These are phyloP conservation scores for Pezicula carpinea DNA, from an alignment of 2,329 filamentous ascomycete genomes.

Conservation along the genomic window DNA sequence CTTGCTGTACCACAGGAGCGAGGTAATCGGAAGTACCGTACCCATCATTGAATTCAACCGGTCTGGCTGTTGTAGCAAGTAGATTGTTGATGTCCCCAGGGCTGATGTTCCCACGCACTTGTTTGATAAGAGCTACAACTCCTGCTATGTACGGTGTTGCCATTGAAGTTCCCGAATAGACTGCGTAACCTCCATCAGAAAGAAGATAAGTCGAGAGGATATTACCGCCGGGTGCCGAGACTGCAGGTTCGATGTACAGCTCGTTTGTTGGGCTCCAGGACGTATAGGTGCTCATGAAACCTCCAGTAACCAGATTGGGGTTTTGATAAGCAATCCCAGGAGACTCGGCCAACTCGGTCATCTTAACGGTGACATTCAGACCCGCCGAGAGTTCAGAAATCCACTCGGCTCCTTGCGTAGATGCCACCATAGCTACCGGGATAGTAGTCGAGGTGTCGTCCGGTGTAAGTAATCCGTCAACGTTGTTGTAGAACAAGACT, in stretches of 20 bases:
- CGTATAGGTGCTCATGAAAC: conserved; percentile 1
- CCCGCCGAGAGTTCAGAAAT: not conserved
- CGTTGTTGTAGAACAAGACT: conserved; percentile 1
- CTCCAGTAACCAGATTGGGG: conserved; percentile 5
- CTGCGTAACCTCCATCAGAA: conserved; percentile 22
- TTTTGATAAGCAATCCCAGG: not conserved
- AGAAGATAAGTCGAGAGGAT: conserved; percentile 27
- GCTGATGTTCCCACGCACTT: not conserved
- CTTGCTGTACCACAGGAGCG: not conserved
- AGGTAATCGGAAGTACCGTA: not conserved
- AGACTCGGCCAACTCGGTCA: not conserved
- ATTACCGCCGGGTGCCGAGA: conserved; percentile 27
- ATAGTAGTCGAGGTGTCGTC: not conserved
- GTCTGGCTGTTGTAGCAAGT: not conserved
- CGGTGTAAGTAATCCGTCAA: not conserved
- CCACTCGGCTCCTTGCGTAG: not conserved
- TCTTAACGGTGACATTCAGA: not conserved
- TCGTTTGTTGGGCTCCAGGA: conserved; percentile 2
- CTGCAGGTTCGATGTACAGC: conserved; percentile 1
- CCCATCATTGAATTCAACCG: not conserved
- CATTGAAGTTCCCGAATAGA: conserved; percentile 31
- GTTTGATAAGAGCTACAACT: not conserved
- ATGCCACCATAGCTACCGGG: conserved; percentile 1
- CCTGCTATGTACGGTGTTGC: conserved; percentile 26
- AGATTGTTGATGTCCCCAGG: not conserved